Evolutionary conservation across 2,329 filamentous ascomycete species (phyloP), one percentile per base, ranked within the genome.

Genomic region (Ophiocordyceps camponoti-leonardi): DNA sequence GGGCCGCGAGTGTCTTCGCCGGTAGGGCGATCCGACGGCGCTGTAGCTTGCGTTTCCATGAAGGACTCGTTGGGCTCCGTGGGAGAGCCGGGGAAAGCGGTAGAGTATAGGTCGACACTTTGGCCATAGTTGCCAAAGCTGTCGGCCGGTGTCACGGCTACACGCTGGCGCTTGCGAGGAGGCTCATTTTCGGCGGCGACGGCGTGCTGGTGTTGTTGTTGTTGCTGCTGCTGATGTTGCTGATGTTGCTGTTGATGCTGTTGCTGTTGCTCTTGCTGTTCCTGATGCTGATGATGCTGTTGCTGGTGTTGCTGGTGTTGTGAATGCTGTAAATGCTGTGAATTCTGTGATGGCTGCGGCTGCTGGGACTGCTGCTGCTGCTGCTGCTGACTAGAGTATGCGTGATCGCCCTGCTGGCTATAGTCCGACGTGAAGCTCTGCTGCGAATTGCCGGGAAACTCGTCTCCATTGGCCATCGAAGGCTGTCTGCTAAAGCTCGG

Each of bases 61-160:
- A 90, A 88, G 2, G 83, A 87, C 52, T 87, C 83, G 56, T 83
- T 86, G 4, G 81, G 79, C 54, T 88, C 84, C 0, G 84, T 90
- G 0, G 84, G 83, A 2, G 84, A 86, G 64, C 83, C 66, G 50
- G 80, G 75, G 70, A 79, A 62, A 55, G 76, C 62, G 26, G 53
- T 50, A 16, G 61, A 61, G 44, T 65, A 66, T 39, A 62, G 54
- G 11, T 75, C 71, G 57, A 70, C 61, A 37, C 64, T 68, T 44
- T 69, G 67, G 20, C 63, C 55, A 41, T 72, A 71, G 6, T 69
- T 76, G 5, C 70, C 74, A 39, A 79, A 77, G 54, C 71, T 77
- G 41, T 75, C 71, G 14, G 68, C 71, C 0, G 72, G 72, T 0
- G 72, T 75, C 52, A 73, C 67, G 45, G 64, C 61, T 12, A 77